Evolutionary conservation across 106 monocot species (phyloP).

Genomic region (Hemerocallis citrina): DNA sequence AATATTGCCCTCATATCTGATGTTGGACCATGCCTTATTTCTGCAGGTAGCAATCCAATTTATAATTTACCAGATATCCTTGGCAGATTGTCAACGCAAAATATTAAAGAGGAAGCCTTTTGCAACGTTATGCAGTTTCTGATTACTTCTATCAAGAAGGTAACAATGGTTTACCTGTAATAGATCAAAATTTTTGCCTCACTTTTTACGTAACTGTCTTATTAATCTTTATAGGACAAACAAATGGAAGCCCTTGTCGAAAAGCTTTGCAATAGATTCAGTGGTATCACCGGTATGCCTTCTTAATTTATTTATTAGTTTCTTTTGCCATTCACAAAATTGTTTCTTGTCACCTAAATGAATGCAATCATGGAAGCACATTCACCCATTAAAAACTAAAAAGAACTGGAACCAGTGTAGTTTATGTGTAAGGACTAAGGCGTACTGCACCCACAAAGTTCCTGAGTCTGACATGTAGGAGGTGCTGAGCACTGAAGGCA

Average conservation of each 20-base stretch:
- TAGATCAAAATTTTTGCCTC: not conserved
- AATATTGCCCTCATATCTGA: slow-evolving; percentile 1
- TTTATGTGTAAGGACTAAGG: too few relatives aligned
- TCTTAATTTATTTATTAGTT: not conserved
- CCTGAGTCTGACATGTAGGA: too few relatives aligned
- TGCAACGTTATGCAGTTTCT: slow-evolving; percentile 93
- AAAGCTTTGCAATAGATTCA: slow-evolving; percentile 93
- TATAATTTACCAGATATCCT: slow-evolving; percentile 95
- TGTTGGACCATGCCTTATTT: not conserved
- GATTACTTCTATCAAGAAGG: slow-evolving; percentile 91
- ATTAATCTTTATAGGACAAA: slow-evolving; percentile 56
- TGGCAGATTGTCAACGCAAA: slow-evolving; percentile 74
- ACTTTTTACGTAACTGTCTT: not conserved
- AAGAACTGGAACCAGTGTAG: too few relatives aligned
- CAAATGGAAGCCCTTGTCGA: slow-evolving; percentile 99
- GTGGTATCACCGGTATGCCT: slow-evolving; percentile 63
- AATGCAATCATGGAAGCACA: too few relatives aligned
- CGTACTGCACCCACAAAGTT: too few relatives aligned
- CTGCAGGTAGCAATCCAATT: slow-evolving; percentile 90
- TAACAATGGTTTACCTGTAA: slow-evolving; percentile 11
- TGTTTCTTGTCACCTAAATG: too few relatives aligned
- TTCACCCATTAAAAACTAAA: too few relatives aligned
- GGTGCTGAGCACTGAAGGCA: too few relatives aligned
- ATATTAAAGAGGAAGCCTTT: slow-evolving; percentile 65
- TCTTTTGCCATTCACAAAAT: not conserved